A percentile compares a stretch with the other conserved stretches of the same genome.
These are phyloP conservation scores for Beauveria sp. DNA, from an alignment of 2,329 filamentous ascomycete genomes.

Conservation along the genomic window DNA sequence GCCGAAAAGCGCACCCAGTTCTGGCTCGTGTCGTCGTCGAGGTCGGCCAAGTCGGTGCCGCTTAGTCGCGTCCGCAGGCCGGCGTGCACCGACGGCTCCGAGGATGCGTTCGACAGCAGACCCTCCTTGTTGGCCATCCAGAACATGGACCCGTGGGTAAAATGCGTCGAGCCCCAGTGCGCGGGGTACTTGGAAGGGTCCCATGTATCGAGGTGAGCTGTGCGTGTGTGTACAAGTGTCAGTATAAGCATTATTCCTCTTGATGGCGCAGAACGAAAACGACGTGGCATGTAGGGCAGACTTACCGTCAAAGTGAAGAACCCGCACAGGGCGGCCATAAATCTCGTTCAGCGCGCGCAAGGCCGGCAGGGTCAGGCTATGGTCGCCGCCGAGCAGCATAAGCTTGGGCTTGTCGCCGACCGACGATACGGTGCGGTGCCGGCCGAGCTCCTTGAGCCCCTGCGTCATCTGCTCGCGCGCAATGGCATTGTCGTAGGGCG, in stretches of 20 bases:
- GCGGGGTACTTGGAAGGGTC: slow-evolving; percentile 73
- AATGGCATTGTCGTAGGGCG: slow-evolving; percentile 76
- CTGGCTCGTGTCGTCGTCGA: slow-evolving; percentile 61
- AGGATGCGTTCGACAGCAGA: slow-evolving; percentile 55
- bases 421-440: slow-evolving; percentile 30
- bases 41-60: slow-evolving; percentile 55
- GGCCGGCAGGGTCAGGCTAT: slow-evolving; percentile 62
- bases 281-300: not conserved
- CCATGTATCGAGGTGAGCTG: slow-evolving; percentile 73
- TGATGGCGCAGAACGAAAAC: not conserved
- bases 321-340: slow-evolving; percentile 55
- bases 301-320: slow-evolving; percentile 62
- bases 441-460: slow-evolving; percentile 63
- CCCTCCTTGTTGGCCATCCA: slow-evolving; percentile 79
- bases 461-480: slow-evolving; percentile 78
- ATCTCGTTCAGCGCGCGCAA: slow-evolving; percentile 57
- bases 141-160: slow-evolving; percentile 89
- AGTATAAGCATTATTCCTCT: not conserved
- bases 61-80: slow-evolving; percentile 71
- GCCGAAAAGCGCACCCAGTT: slow-evolving; percentile 68
- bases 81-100: slow-evolving; percentile 68
- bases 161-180: slow-evolving; percentile 57
- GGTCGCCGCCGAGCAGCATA: slow-evolving; percentile 66
- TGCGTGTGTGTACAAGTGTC: not conserved
- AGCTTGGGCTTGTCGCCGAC: slow-evolving; percentile 42